These are phyloP conservation scores for Tylopilus vinaceipallidus DNA, from an alignment of 768 basidiomycete species.

Conservation along the genomic window DNA sequence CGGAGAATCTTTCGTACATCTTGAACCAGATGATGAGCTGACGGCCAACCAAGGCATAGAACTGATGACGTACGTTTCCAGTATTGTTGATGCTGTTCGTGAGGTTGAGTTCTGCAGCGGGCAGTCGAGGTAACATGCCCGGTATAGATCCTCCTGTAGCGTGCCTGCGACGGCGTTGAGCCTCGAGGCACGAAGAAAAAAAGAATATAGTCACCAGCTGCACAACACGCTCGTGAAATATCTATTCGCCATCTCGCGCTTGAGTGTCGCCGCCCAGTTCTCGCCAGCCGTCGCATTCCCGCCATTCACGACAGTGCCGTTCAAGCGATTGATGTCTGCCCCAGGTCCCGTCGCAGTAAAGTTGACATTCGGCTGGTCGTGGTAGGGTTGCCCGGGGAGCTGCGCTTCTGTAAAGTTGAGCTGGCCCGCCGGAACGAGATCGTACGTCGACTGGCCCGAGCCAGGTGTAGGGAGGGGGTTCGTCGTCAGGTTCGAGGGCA, in stretches of 20 bases:
- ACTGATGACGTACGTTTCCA: conserved; percentile 75
- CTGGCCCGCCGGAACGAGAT: conserved; percentile 73
- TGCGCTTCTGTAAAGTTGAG: conserved; percentile 68
- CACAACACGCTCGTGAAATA: conserved; percentile 83
- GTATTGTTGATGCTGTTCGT: conserved; percentile 65
- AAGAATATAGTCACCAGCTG: conserved; percentile 69
- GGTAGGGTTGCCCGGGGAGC: conserved; percentile 66
- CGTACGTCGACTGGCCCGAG: conserved; percentile 56
- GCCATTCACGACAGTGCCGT: conserved; percentile 62
- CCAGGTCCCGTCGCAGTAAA: conserved; percentile 49
- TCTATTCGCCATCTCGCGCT: conserved; percentile 78
- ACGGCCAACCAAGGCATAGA: background rate
- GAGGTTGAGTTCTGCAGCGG: conserved; percentile 66
- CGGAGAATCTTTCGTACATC: conserved; percentile 92
- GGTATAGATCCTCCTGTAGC: conserved; percentile 87
- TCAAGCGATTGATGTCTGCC: conserved; percentile 59
- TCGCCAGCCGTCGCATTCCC: conserved; percentile 60
- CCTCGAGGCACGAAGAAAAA: background rate
- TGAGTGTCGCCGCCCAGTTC: conserved; percentile 62
- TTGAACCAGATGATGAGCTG: no score
- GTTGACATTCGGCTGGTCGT: conserved; percentile 38
- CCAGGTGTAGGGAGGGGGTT: conserved; percentile 51
- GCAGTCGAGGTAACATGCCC: conserved; percentile 63
- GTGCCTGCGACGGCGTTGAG: conserved; percentile 45
- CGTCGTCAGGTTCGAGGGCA: conserved; percentile 73